Percentiles rank a stretch among this genome's conserved stretches.
Conservation (phyloP, 176 grass and related monocot species). For the Olyra latifolia region DNA sequence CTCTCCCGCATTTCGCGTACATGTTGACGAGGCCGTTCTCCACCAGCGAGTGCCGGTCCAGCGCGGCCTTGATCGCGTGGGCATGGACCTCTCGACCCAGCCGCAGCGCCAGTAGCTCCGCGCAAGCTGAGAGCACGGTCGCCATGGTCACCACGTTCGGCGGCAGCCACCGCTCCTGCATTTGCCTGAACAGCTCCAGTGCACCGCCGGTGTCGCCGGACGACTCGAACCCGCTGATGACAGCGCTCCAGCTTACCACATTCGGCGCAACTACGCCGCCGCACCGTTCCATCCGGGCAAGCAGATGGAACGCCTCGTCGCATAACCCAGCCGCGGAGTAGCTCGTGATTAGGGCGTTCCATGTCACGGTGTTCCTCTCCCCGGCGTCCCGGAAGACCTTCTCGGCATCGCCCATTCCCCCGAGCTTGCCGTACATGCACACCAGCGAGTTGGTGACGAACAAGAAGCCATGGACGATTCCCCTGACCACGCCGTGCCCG, state of each 20-base stretch:
- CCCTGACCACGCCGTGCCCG: slow-evolving; percentile 36
- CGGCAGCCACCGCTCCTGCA: slow-evolving; percentile 27
- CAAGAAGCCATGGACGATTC: slow-evolving; percentile 30
- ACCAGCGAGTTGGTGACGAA: slow-evolving; percentile 63
- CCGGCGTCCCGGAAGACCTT: slow-evolving; percentile 15
- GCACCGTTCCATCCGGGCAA: slow-evolving; percentile 35
- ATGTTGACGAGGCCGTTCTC: slow-evolving; percentile 51
- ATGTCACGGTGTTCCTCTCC: slow-evolving; percentile 45
- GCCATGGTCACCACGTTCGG: slow-evolving; percentile 49
- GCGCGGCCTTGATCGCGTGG: slow-evolving; percentile 20
- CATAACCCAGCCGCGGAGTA: slow-evolving; percentile 48
- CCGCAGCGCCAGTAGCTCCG: slow-evolving; percentile 38
- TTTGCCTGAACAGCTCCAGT: slow-evolving; percentile 54
- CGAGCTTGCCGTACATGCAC: slow-evolving; percentile 72
- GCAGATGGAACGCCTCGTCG: slow-evolving; percentile 32
- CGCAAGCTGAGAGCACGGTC: slow-evolving; percentile 51
- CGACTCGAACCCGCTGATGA: slow-evolving; percentile 44
- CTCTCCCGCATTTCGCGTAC: slow-evolving; percentile 56
- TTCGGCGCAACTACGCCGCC: slow-evolving; percentile 35
- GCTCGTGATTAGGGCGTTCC: slow-evolving; percentile 60
- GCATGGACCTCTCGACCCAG: slow-evolving; percentile 57
- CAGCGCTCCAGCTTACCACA: slow-evolving; percentile 65
- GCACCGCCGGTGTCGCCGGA: slow-evolving; percentile 28
- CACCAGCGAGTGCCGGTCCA: slow-evolving; percentile 31
- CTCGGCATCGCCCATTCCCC: slow-evolving; percentile 35